Percentiles rank a stretch among this genome's conserved stretches.
Conservation (phyloP, 352 stramenopile genomes). For the Globisporangium paddicum region DNA sequence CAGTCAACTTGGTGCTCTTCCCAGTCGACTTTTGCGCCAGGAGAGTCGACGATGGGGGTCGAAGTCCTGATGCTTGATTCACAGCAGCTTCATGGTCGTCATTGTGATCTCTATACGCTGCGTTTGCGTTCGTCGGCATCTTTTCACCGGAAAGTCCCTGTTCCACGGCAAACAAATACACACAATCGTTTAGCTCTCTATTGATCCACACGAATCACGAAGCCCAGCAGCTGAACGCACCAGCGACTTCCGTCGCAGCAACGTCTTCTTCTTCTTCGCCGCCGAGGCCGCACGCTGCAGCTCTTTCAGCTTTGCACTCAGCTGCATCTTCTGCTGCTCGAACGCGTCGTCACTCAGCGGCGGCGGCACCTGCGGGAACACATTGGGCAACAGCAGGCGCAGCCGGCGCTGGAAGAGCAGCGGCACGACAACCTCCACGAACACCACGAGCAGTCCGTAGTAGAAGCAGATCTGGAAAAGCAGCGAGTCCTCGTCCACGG, state of each 20-base stretch:
- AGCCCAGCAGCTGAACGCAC: background rate
- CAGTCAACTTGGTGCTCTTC: background rate
- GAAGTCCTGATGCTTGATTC: background rate
- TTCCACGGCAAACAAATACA: background rate
- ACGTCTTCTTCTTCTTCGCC: slow-evolving; percentile 1
- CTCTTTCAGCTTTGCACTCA: slow-evolving; percentile 30
- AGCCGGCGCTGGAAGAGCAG: slow-evolving; percentile 52
- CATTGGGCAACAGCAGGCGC: slow-evolving; percentile 32
- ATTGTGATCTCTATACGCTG: background rate
- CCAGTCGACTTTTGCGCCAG: background rate
- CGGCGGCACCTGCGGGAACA: slow-evolving; percentile 14
- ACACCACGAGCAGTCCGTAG: slow-evolving; percentile 44
- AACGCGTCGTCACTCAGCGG: slow-evolving; percentile 35
- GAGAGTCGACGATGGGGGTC: background rate
- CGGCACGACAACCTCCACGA: slow-evolving; percentile 46
- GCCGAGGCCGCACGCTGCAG: slow-evolving; percentile 22
- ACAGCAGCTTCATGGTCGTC: background rate
- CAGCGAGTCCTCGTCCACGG: slow-evolving; percentile 46
- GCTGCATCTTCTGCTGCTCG: slow-evolving; percentile 28
- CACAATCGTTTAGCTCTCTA: background rate
- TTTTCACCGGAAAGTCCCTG: background rate
- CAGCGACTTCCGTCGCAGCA: background rate
- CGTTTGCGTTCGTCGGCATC: background rate
- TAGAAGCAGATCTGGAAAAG: slow-evolving; percentile 52
- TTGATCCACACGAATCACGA: background rate